Evolutionary conservation across 129 eudicot genomes (phyloP).

Genomic region (Erigeron canadensis): DNA sequence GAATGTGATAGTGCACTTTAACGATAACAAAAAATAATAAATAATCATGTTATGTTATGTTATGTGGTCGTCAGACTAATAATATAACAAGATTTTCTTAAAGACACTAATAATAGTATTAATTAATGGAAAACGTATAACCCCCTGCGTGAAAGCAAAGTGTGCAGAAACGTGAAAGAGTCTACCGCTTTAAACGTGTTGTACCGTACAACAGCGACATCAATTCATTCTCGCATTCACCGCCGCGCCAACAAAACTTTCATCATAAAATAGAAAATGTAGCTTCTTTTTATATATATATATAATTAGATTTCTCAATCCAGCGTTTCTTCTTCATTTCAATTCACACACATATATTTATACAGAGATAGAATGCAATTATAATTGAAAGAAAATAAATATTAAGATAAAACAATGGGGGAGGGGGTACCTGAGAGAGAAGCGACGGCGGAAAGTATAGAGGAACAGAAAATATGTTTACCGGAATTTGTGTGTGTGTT

Average conservation of each 20-base stretch:
- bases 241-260: neutral
- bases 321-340: constrained; percentile 18
- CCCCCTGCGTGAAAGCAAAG: too few relatives aligned
- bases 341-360: neutral
- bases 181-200: constrained; percentile 1
- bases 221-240: constrained; percentile 27
- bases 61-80: too few relatives aligned
- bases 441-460: neutral
- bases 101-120: too few relatives aligned
- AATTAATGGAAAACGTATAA: too few relatives aligned
- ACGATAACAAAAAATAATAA: too few relatives aligned
- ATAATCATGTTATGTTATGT: too few relatives aligned
- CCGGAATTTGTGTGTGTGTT: too few relatives aligned
- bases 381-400: too few relatives aligned
- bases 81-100: too few relatives aligned
- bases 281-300: neutral
- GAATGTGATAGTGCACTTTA: too few relatives aligned
- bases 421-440: neutral
- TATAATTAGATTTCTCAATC: constrained; percentile 10
- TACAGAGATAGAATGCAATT: neutral
- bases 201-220: constrained; percentile 37
- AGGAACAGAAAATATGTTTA: neutral
- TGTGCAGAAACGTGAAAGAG: constrained; percentile 20
- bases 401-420: neutral
- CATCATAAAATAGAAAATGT: constrained; percentile 7